These are phyloP conservation scores for Effrenium voratum DNA, from an alignment of 73 alveolate species.

Conservation along the genomic window DNA sequence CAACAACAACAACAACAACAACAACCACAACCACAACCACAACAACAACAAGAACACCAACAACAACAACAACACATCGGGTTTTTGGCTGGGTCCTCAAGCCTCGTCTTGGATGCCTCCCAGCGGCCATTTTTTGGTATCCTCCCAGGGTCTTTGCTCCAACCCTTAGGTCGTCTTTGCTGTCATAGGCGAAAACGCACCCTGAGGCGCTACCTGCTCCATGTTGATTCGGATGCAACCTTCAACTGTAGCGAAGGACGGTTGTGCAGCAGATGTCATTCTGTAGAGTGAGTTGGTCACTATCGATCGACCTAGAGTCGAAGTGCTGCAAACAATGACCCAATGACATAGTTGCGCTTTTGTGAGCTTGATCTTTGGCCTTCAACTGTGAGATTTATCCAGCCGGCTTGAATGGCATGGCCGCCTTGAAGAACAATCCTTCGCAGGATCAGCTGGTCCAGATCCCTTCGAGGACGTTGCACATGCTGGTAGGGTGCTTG, in stretches of 20 bases:
- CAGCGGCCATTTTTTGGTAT: not conserved
- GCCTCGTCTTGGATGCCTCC: not conserved
- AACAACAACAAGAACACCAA: too few species aligned
- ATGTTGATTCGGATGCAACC: conserved; percentile 69
- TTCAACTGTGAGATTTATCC: too few species aligned
- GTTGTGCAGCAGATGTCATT: too few species aligned
- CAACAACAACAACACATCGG: too few species aligned
- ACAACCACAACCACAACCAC: too few species aligned
- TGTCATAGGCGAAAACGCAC: not conserved
- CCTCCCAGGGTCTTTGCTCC: not conserved
- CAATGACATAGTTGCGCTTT: not conserved
- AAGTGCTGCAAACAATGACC: not conserved
- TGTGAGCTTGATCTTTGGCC: not conserved
- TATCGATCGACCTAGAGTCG: too few species aligned
- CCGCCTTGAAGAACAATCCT: too few species aligned
- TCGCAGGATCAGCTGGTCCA: not conserved
- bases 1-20: too few species aligned
- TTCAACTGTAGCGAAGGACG: conserved; percentile 23
- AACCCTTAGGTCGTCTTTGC: too few species aligned
- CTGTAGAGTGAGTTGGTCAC: too few species aligned
- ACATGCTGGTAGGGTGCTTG: not conserved
- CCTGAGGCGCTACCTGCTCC: conserved; percentile 65
- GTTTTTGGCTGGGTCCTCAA: too few species aligned
- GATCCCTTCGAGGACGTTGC: conserved; percentile 77
- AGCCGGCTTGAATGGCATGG: too few species aligned